These are phyloP conservation scores for Amaranthus palmeri DNA, from an alignment of 148 eudicot genomes.

Conservation along the genomic window DNA sequence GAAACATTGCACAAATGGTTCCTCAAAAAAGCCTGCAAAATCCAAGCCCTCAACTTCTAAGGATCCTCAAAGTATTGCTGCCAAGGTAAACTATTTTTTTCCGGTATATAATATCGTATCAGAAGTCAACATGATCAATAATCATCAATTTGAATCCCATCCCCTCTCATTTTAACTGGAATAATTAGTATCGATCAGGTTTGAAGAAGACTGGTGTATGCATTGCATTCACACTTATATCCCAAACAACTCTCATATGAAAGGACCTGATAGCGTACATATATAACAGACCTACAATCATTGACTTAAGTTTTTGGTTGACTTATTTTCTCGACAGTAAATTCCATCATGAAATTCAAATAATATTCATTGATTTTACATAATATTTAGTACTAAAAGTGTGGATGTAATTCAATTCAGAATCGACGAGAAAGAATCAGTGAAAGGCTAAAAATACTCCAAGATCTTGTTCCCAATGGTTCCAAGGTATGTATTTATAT, in stretches of 20 bases:
- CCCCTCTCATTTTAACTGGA: no score
- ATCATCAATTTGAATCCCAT: no score
- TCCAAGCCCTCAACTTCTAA: slow-evolving; percentile 47
- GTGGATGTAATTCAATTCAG: slow-evolving; percentile 28
- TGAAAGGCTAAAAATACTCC: slow-evolving; percentile 81
- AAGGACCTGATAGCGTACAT: no score
- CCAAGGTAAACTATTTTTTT: slow-evolving; percentile 54
- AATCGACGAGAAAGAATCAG: slow-evolving; percentile 94
- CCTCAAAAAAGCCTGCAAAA: slow-evolving; percentile 52
- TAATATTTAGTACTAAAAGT: not conserved
- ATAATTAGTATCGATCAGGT: no score
- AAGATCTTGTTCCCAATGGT: slow-evolving; percentile 96
- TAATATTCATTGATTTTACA: not conserved
- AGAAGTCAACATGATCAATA: no score
- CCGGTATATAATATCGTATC: no score
- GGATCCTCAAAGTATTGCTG: slow-evolving; percentile 97
- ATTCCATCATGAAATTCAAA: not conserved
- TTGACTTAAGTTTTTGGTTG: no score
- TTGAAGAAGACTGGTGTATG: no score
- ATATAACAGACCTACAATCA: no score
- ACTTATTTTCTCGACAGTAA: not conserved
- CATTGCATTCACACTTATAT: no score
- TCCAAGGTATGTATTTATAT: slow-evolving; percentile 49
- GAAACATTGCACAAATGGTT: slow-evolving; percentile 58
- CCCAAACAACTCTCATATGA: no score